phyloP scores from a whole-genome alignment of 2,329 filamentous ascomycete species.

The Xylariales sp. region DNA sequence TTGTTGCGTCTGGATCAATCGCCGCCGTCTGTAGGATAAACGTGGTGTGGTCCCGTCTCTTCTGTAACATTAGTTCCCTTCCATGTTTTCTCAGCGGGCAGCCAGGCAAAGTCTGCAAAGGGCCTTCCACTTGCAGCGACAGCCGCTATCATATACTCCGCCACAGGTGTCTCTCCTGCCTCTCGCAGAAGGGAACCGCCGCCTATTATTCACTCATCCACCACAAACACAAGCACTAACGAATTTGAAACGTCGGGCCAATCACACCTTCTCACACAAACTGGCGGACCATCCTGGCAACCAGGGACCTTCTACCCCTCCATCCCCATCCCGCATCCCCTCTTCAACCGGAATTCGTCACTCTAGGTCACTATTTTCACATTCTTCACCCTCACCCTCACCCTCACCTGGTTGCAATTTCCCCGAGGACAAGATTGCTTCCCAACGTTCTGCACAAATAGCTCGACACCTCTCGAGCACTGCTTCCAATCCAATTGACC shows the following conservation, averaged over 20 bases:
- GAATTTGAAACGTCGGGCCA: conserved; percentile 7
- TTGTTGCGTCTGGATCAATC: not conserved
- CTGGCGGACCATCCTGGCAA: conserved; percentile 8
- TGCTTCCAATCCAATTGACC: conserved; percentile 21
- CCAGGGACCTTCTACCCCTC: conserved; percentile 9
- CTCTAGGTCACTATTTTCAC: conserved; percentile 10
- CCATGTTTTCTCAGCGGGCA: conserved; percentile 5
- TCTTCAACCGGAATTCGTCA: conserved; percentile 17
- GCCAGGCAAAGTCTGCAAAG: conserved; percentile 7
- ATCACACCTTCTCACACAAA: conserved; percentile 7
- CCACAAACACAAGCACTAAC: not conserved
- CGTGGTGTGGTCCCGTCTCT: not conserved
- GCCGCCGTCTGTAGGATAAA: conserved; percentile 7
- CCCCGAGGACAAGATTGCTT: conserved; percentile 37
- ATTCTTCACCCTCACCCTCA: conserved; percentile 11
- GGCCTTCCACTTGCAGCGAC: conserved; percentile 8
- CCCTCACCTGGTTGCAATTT: conserved; percentile 1
- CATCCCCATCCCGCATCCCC: conserved; percentile 18
- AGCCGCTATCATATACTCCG: conserved; percentile 5
- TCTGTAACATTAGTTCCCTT: not conserved
- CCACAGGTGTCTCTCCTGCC: conserved; percentile 8
- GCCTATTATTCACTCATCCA: conserved; percentile 4
- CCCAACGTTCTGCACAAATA: conserved; percentile 48
- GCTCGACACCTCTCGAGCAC: conserved; percentile 48
- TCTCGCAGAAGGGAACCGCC: conserved; percentile 4